A percentile compares a stretch with the other conserved stretches of the same genome.
Conservation (phyloP, 495 filamentous ascomycete genomes). For the Penicillium paradoxum region DNA sequence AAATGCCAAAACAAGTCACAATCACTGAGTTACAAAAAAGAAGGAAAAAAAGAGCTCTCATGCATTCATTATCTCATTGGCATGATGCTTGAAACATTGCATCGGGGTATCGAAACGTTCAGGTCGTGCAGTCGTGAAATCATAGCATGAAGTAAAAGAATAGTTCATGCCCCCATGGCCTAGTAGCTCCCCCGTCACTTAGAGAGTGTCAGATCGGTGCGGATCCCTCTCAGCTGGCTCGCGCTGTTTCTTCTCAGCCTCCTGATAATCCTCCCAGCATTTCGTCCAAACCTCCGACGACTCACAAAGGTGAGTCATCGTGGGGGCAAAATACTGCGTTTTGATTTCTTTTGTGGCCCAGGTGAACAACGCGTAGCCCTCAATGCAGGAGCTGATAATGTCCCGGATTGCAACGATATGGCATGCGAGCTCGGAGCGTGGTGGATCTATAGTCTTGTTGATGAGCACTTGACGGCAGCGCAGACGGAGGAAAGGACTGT, state of each 20-base stretch:
- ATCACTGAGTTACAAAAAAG: too few species aligned
- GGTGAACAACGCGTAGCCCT: conserved; percentile 15
- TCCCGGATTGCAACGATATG: conserved; percentile 19
- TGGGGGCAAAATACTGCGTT: conserved; percentile 13
- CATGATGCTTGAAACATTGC: neutral
- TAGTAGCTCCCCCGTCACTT: neutral
- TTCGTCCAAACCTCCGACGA: conserved; percentile 12
- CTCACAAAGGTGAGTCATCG: conserved; percentile 7
- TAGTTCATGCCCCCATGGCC: neutral
- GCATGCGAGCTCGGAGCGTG: conserved; percentile 9
- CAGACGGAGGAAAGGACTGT: conserved; percentile 18
- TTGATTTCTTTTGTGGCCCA: conserved; percentile 11
- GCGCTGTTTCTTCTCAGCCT: neutral
- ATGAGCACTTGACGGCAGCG: conserved; percentile 14
- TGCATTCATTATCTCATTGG: neutral
- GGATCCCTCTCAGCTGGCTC: neutral
- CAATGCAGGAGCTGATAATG: conserved; percentile 14
- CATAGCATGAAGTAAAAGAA: neutral
- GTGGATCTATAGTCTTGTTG: neutral
- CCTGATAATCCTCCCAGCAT: conserved; percentile 2
- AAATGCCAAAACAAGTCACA: too few species aligned
- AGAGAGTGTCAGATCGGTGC: neutral
- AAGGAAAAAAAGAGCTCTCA: too few species aligned
- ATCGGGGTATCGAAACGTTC: neutral
- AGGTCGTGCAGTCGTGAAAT: neutral